A percentile compares a stretch with the other conserved stretches of the same genome.
These are phyloP conservation scores for Trametes coccinea DNA, from an alignment of 768 basidiomycete genomes.

Conservation along the genomic window DNA sequence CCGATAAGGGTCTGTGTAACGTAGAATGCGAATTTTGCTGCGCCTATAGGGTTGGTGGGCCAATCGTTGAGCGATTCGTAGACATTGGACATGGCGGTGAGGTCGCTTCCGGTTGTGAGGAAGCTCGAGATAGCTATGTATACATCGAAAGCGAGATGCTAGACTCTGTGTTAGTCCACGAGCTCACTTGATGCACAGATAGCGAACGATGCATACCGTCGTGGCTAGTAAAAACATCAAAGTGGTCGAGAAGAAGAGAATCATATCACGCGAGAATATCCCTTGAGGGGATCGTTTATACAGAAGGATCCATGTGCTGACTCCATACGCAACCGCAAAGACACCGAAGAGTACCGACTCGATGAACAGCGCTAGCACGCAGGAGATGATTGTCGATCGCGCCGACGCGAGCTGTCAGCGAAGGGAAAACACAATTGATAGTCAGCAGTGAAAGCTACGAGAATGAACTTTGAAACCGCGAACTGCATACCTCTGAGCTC, in stretches of 20 bases:
- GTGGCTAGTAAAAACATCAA: conserved; percentile 9
- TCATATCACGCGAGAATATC: conserved; percentile 2
- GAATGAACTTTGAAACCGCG: neutral
- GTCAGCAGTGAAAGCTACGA: neutral
- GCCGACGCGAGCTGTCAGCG: neutral
- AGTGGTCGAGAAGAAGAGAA: conserved; percentile 3
- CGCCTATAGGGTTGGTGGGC: conserved; percentile 9
- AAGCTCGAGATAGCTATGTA: conserved; percentile 10
- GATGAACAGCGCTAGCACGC: conserved; percentile 7
- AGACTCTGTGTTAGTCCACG: neutral
- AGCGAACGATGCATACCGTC: neutral
- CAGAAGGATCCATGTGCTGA: conserved; percentile 14
- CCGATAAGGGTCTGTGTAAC: conserved; percentile 14
- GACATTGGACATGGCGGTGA: neutral
- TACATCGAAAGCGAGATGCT: conserved; percentile 9
- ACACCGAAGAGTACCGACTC: conserved; percentile 12
- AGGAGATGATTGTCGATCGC: conserved; percentile 4
- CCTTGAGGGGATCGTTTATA: conserved; percentile 8
- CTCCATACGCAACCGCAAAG: conserved; percentile 7
- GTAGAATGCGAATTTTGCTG: conserved; percentile 12
- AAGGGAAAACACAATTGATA: neutral
- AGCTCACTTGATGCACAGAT: too few species aligned
- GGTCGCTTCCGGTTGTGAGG: neutral
- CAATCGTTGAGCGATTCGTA: conserved; percentile 12
- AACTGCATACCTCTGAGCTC: neutral